Conservation (phyloP, 2,329 filamentous ascomycete genomes). For the Calonectria leucothoes region DNA sequence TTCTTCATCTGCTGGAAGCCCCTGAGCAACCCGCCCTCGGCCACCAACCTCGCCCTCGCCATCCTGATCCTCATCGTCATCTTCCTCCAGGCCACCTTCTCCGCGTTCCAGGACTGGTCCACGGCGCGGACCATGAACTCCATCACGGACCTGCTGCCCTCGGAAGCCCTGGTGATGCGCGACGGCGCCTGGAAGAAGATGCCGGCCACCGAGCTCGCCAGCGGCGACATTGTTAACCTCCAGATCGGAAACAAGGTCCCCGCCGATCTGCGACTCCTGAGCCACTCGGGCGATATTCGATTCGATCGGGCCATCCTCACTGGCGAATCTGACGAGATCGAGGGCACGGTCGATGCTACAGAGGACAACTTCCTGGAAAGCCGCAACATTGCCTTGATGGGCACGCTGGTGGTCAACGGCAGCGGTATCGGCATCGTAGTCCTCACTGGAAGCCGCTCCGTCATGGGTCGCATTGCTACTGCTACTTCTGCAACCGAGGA, state of each 20-base stretch:
- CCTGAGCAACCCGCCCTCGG: slow-evolving; percentile 56
- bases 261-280: slow-evolving; percentile 57
- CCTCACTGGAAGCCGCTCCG: slow-evolving; percentile 52
- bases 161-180: slow-evolving; percentile 56
- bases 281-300: slow-evolving; percentile 54
- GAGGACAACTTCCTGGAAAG: slow-evolving; percentile 56
- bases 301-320: slow-evolving; percentile 57
- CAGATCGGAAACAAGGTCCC: slow-evolving; percentile 61
- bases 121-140: slow-evolving; percentile 59
- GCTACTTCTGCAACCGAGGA: slow-evolving; percentile 52
- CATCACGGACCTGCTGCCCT: slow-evolving; percentile 58
- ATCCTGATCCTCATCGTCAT: slow-evolving; percentile 61
- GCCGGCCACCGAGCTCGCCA: slow-evolving; percentile 56
- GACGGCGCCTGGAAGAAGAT: slow-evolving; percentile 55
- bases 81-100: slow-evolving; percentile 58
- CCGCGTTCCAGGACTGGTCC: slow-evolving; percentile 61
- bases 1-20: slow-evolving; percentile 62
- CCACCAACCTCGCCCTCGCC: slow-evolving; percentile 57
- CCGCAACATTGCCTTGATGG: slow-evolving; percentile 57
- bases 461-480: slow-evolving; percentile 56
- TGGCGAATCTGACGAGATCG: slow-evolving; percentile 55
- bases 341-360: slow-evolving; percentile 53
- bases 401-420: slow-evolving; percentile 55
- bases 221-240: slow-evolving; percentile 59
- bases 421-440: slow-evolving; percentile 53